These are phyloP conservation scores for Ascochyta rabiei DNA, from an alignment of 2,329 filamentous ascomycete genomes.

Conservation along the genomic window DNA sequence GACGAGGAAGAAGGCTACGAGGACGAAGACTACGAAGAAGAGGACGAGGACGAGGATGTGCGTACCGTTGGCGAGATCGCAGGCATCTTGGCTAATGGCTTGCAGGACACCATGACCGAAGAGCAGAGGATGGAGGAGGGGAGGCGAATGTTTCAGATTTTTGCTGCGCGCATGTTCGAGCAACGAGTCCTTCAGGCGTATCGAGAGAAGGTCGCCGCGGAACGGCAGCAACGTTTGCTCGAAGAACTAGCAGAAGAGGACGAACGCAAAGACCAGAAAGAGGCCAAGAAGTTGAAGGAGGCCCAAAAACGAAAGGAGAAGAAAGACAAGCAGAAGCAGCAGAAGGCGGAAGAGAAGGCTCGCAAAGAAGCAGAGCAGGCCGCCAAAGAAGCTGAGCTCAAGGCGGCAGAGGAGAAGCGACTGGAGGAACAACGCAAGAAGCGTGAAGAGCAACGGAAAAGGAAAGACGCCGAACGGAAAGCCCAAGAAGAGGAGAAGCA, in stretches of 20 bases:
- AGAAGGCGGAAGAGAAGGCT: constrained; percentile 88
- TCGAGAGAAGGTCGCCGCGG: constrained; percentile 91
- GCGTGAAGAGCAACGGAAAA: constrained; percentile 88
- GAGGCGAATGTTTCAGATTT: constrained; percentile 98
- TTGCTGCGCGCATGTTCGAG: constrained; percentile 98
- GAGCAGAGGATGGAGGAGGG: constrained; percentile 99
- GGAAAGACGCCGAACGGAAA: constrained; percentile 88
- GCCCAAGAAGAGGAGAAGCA: constrained; percentile 87
- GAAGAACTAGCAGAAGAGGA: constrained; percentile 90
- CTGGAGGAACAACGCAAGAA: constrained; percentile 80
- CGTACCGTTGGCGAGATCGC: constrained; percentile 24
- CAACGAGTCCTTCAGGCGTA: constrained; percentile 97
- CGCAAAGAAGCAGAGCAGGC: constrained; percentile 87
- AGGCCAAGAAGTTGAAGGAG: constrained; percentile 91
- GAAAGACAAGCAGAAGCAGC: constrained; percentile 85
- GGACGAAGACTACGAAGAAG: constrained; percentile 61
- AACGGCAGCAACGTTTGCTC: constrained; percentile 87
- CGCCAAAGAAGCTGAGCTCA: constrained; percentile 79
- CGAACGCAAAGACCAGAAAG: constrained; percentile 75
- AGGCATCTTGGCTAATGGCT: constrained; percentile 35
- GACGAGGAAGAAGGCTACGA: constrained; percentile 66
- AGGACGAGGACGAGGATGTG: constrained; percentile 45
- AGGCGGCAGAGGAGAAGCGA: constrained; percentile 77
- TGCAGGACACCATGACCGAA: constrained; percentile 92
- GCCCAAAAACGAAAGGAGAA: constrained; percentile 96